phyloP scores from a whole-genome alignment of 331 rosid species.

The Malus hybrid region DNA sequence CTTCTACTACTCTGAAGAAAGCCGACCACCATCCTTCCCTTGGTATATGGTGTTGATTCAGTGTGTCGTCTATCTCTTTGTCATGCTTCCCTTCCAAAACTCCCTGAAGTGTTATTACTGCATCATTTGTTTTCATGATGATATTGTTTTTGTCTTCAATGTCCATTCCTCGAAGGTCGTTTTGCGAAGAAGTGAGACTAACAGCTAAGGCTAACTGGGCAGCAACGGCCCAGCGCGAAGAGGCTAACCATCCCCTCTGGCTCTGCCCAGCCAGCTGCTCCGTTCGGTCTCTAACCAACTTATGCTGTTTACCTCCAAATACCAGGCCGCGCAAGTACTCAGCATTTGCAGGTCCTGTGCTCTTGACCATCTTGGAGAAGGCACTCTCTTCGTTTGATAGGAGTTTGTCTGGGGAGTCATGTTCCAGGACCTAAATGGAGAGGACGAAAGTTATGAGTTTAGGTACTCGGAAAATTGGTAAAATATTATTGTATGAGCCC shows the following conservation, averaged over 20 bases:
- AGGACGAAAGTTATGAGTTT: neutral
- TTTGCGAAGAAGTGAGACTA: constrained; percentile 45
- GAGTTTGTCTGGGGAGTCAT: constrained; percentile 53
- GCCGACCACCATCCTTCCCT: constrained; percentile 74
- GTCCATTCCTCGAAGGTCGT: constrained; percentile 39
- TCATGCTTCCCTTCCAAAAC: constrained; percentile 78
- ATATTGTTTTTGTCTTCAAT: constrained; percentile 30
- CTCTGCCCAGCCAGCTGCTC: constrained; percentile 13
- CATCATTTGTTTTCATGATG: constrained; percentile 48
- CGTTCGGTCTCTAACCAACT: constrained; percentile 12
- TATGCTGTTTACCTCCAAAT: constrained; percentile 23
- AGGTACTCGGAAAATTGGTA: neutral
- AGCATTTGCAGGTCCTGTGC: constrained; percentile 85
- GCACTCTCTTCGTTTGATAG: constrained; percentile 54
- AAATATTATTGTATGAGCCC: neutral
- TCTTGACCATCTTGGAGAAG: constrained; percentile 77
- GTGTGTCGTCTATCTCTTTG: constrained; percentile 39
- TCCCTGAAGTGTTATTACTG: constrained; percentile 55
- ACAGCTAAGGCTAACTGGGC: constrained; percentile 65
- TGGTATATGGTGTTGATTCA: constrained; percentile 38
- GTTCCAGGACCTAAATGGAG: constrained; percentile 55
- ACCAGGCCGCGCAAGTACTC: constrained; percentile 55
- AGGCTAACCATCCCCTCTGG: constrained; percentile 28
- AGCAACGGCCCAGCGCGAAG: constrained; percentile 52
- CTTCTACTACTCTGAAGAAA: constrained; percentile 65